Base-by-base conservation (phyloP, 164 flowering plant genomes). In the Cinnamomum chago region DNA sequence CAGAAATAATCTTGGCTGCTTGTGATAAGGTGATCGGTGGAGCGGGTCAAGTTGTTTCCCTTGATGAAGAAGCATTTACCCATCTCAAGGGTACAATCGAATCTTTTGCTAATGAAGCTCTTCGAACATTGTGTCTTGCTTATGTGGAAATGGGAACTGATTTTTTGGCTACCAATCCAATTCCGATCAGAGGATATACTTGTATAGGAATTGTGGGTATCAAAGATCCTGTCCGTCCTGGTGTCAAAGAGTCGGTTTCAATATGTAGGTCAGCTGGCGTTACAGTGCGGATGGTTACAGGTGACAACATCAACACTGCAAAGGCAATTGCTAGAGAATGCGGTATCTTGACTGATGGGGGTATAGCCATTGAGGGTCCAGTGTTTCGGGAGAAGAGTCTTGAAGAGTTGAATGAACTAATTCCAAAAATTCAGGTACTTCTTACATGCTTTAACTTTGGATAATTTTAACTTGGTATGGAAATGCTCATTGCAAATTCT, bases 261-360 rank as follows among this genome's bases (percentile, higher is more conserved):
- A 87, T 90, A 55, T 94, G 97, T 81, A 89, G 84, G 77, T 83
- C 97, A 52, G 97, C 98, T 81, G 98, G 98, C 22, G 87, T 94
- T 76, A 84, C 81, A 69, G 98, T 94, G 70, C 71, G 98, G 70
- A 94, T 94, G 98, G 97, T 94, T 65, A 94, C 98, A 1, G 98
- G 97, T 66, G 97, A 92, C 77, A 94, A 90, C 82, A 90, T 94
- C 75, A 89, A 80, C 76, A 94, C 96, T 28, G 98, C 97, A 67
- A 94, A 92, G 82, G 98, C 98, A 71, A 94, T 94, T 81, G 97
- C 98, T 62, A 83, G 95, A 70, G 98, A 94, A 84, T 92, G 97
- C 83, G 98, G 98, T 28, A 94, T 94, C 68, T 81, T 94, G 65
- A 91, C 98, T 58, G 95, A 90, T 62, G 84, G 79, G 12, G 98